Percentiles rank a stretch among this genome's conserved stretches.
These are phyloP conservation scores for Scenedesmus sp. DNA, from an alignment of 163 green algal genomes.

Conservation along the genomic window DNA sequence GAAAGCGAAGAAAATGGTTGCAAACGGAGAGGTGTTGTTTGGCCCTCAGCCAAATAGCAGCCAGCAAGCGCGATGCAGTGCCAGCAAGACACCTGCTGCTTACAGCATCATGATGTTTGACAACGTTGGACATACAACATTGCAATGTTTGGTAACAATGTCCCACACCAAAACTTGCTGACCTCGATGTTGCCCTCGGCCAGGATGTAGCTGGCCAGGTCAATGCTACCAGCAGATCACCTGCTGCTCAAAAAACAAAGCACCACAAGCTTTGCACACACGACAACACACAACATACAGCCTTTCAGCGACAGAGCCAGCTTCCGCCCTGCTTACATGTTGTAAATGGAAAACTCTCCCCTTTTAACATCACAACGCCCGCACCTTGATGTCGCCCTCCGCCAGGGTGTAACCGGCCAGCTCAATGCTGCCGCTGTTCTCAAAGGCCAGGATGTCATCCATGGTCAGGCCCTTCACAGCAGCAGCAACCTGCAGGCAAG, in stretches of 20 bases:
- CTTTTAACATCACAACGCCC: neutral
- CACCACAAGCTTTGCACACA: too few species aligned
- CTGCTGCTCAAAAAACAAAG: too few species aligned
- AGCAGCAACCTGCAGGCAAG: constrained; percentile 66
- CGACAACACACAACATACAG: too few species aligned
- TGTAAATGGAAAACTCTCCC: neutral
- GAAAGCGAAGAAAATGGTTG: too few species aligned
- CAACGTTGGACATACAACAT: too few species aligned
- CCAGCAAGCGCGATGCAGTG: too few species aligned
- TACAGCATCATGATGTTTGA: too few species aligned
- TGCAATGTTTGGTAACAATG: neutral
- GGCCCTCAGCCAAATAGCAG: too few species aligned
- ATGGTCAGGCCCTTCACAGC: constrained; percentile 82
- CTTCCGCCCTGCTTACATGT: too few species aligned
- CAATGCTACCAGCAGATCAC: constrained; percentile 57
- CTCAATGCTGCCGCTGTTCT: constrained; percentile 62
- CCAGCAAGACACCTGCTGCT: too few species aligned
- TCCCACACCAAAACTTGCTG: neutral
- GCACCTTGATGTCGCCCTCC: constrained; percentile 86
- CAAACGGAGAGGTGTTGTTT: too few species aligned
- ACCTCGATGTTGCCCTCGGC: constrained; percentile 86
- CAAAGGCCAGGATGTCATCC: constrained; percentile 79
- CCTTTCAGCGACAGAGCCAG: neutral
- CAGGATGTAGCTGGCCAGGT: constrained; percentile 79
- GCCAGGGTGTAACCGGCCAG: constrained; percentile 81